A percentile compares a stretch with the other conserved stretches of the same genome.
These are phyloP conservation scores for Exophiala sideris DNA, from an alignment of 2,329 filamentous ascomycete species.

Conservation along the genomic window DNA sequence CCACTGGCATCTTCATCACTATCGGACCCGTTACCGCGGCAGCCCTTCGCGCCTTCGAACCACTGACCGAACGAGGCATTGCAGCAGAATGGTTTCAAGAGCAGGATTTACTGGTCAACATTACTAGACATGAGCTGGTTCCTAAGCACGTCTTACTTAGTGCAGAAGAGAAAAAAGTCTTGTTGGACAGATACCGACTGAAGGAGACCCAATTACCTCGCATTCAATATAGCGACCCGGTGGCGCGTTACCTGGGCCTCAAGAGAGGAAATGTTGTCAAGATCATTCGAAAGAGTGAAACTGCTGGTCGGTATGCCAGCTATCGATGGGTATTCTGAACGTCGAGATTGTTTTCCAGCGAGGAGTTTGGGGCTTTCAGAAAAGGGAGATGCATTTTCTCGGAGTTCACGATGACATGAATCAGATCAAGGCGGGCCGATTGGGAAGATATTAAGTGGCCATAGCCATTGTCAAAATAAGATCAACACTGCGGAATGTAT, in stretches of 20 bases:
- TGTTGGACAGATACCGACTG: constrained; percentile 85
- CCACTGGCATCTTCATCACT: constrained; percentile 87
- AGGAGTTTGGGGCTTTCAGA: constrained; percentile 5
- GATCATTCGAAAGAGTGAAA: constrained; percentile 94
- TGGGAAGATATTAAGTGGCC: no score
- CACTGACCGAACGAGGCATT: constrained; percentile 49
- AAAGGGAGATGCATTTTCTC: not conserved
- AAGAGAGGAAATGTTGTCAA: constrained; percentile 94
- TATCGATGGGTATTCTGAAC: constrained; percentile 66
- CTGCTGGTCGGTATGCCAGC: constrained; percentile 92
- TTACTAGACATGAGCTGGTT: constrained; percentile 95
- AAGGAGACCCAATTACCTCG: constrained; percentile 97
- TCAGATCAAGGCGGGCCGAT: no score
- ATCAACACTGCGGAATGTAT: no score
- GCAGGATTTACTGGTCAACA: constrained; percentile 94
- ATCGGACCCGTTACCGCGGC: constrained; percentile 77
- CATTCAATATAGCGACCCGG: constrained; percentile 86
- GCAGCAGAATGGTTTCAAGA: constrained; percentile 90
- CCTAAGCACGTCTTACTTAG: constrained; percentile 90
- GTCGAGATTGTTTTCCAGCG: constrained; percentile 1
- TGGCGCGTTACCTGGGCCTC: constrained; percentile 86
- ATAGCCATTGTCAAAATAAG: no score
- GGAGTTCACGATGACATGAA: constrained; percentile 3
- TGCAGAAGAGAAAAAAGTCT: constrained; percentile 78
- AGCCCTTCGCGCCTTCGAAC: constrained; percentile 77